Base-by-base conservation (phyloP, 257 asterid species). In the Jacaranda copaia region DNA sequence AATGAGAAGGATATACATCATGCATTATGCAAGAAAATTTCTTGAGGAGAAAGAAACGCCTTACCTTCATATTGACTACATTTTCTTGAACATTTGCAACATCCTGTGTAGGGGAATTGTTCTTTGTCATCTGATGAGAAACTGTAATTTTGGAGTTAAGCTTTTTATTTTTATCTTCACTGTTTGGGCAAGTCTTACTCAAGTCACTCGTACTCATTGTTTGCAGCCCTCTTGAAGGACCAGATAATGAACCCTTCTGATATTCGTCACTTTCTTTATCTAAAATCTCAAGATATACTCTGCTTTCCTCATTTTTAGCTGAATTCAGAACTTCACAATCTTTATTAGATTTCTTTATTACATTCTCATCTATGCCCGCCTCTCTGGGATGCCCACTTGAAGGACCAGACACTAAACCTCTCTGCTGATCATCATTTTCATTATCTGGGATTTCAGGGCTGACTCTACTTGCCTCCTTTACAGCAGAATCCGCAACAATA, bases 111-210 rank as follows among this genome's bases (percentile, higher is more conserved):
- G 83, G 51, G 14, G 77, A 56, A 13, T 70, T 6, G 51, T 55
- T 87, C 84, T 78, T 83, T 81, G 82, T 81, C 75, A 76, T 76
- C 38, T 80, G 81, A 82, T 59, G 73, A 80, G 79, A 82, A 53
- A 82, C 84, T 63, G 9, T 75, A 14, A 80, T 2, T 1, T 72
- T 74, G 12, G 80, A 70, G 38, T 67, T 55, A 56, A 5, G 18
- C 77, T 60, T 84, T 70, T 66, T 68, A 55, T 52, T 19, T 55
- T 48, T 39, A 68, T 79, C 76, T 20, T 46, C 86, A 63, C 53
- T 60, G 20, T 52, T 65, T 10, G 25, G 51, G 40, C 14, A 64
- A 65, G 70, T 56, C 14, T 60, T 45, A 46, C 73, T 36, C 40
- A 51, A 18, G 43, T 43, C 72, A 39, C 40, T 39, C 16, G 32